A percentile compares a stretch with the other conserved stretches of the same genome.
Conservation (phyloP, 2,329 filamentous ascomycete genomes). For the Clarireedia paspali region DNA sequence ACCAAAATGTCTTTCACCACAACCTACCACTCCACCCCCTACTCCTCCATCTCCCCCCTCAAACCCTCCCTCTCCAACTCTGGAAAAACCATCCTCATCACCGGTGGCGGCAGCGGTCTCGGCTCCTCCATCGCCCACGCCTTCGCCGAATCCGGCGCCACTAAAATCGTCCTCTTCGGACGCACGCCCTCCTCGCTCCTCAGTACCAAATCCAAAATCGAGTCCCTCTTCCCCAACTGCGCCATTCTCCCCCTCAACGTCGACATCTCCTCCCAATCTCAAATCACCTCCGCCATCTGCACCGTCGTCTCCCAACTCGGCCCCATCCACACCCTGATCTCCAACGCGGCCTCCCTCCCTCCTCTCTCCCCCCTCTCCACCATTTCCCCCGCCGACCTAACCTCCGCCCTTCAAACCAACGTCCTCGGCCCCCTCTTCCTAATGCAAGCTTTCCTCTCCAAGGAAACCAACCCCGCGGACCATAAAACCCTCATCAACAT, state of each 20-base stretch:
- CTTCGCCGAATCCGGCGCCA: slow-evolving; percentile 39
- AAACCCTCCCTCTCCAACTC: not conserved
- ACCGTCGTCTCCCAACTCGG: no score
- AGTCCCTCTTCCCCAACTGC: not conserved
- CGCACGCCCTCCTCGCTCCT: slow-evolving; percentile 28
- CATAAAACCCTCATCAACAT: no score
- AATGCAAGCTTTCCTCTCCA: no score
- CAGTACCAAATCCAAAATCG: not conserved
- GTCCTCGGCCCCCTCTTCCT: no score
- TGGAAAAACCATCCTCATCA: not conserved
- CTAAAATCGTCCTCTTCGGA: slow-evolving; percentile 37
- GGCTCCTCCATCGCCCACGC: slow-evolving; percentile 35
- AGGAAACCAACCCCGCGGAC: no score
- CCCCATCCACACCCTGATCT: no score
- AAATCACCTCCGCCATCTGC: not conserved
- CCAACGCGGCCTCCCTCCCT: no score
- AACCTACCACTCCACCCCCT: no score
- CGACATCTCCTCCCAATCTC: not conserved
- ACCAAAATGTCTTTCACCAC: no score
- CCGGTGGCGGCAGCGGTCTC: slow-evolving; percentile 30
- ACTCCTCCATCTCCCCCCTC: not conserved
- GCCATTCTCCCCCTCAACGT: not conserved
- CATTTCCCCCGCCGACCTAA: no score
- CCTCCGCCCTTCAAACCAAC: no score
- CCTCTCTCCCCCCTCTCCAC: no score